These are phyloP conservation scores for Tympanopsis confertula DNA, from an alignment of 2,329 filamentous ascomycete genomes.

Conservation along the genomic window DNA sequence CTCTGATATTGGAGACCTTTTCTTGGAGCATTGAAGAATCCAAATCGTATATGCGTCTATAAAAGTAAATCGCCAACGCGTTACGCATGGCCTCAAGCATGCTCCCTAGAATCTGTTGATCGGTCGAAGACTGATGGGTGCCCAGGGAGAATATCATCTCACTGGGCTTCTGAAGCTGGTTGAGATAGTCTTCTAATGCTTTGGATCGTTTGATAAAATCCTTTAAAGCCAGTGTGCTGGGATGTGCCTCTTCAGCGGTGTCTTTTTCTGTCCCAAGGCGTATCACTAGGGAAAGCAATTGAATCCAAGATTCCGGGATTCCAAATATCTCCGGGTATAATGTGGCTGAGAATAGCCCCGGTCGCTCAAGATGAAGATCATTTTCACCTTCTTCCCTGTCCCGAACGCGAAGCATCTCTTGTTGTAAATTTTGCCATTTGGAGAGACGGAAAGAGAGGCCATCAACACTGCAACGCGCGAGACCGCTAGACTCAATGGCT, in stretches of 20 bases:
- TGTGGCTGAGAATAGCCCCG: slow-evolving; percentile 24
- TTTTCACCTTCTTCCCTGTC: slow-evolving; percentile 26
- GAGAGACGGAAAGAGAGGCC: slow-evolving; percentile 17
- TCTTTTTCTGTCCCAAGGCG: slow-evolving; percentile 29
- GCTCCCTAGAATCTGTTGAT: slow-evolving; percentile 10
- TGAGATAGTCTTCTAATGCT: slow-evolving; percentile 17
- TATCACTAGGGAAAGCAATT: slow-evolving; percentile 26
- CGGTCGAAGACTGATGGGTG: too few species aligned
- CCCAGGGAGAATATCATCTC: too few species aligned
- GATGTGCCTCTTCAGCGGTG: too few species aligned
- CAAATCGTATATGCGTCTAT: slow-evolving; percentile 26
- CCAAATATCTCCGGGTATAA: slow-evolving; percentile 32
- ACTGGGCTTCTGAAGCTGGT: too few species aligned
- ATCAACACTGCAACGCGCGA: slow-evolving; percentile 10
- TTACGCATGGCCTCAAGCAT: slow-evolving; percentile 26
- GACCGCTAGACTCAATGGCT: slow-evolving; percentile 8
- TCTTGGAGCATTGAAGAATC: slow-evolving; percentile 26
- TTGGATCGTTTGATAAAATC: slow-evolving; percentile 19
- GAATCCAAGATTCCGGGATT: slow-evolving; percentile 26
- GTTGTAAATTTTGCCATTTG: slow-evolving; percentile 14
- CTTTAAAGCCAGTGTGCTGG: slow-evolving; percentile 8
- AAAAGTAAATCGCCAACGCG: slow-evolving; percentile 31
- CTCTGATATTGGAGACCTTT: slow-evolving; percentile 19
- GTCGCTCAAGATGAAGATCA: slow-evolving; percentile 27
- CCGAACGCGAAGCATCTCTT: slow-evolving; percentile 17